Conservation (phyloP, 495 filamentous ascomycete genomes). For the Penicillium silybi region DNA sequence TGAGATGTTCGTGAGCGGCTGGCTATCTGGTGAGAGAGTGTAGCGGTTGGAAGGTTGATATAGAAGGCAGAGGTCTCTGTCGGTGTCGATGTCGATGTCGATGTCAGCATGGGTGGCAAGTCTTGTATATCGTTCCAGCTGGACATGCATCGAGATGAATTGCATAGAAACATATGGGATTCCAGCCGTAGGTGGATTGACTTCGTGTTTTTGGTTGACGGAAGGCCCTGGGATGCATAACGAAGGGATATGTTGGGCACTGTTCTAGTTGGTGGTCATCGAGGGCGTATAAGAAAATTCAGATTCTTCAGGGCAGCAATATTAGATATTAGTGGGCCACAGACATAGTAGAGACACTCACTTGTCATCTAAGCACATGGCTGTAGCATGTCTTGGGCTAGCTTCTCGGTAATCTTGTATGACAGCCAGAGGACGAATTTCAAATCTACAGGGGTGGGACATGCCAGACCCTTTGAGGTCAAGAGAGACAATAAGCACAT, state of each 20-base stretch:
- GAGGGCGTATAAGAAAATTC: not conserved
- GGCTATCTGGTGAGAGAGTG: not conserved
- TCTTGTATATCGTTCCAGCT: not conserved
- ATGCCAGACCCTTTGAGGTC: not conserved
- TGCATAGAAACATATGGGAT: too few relatives aligned
- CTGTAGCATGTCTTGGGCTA: conserved; percentile 1
- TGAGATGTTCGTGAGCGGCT: not conserved
- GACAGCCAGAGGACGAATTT: conserved; percentile 18
- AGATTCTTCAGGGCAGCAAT: not conserved
- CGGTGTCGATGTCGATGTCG: not conserved
- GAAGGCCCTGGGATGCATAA: not conserved
- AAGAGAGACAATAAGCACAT: not conserved
- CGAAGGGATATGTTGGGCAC: not conserved
- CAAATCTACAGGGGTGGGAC: not conserved
- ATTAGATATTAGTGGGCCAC: not conserved
- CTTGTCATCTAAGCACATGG: not conserved
- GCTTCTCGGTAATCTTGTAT: conserved; percentile 15
- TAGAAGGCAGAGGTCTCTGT: not conserved
- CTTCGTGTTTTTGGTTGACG: not conserved
- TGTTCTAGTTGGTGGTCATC: not conserved
- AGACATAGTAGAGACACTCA: not conserved
- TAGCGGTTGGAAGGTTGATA: not conserved
- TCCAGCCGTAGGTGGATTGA: not conserved
- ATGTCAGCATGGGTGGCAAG: not conserved
- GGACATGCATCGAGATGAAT: too few relatives aligned